Evolutionary conservation across 768 basidiomycete genomes (phyloP).

Genomic region (Brasilioporus rufonigricans): DNA sequence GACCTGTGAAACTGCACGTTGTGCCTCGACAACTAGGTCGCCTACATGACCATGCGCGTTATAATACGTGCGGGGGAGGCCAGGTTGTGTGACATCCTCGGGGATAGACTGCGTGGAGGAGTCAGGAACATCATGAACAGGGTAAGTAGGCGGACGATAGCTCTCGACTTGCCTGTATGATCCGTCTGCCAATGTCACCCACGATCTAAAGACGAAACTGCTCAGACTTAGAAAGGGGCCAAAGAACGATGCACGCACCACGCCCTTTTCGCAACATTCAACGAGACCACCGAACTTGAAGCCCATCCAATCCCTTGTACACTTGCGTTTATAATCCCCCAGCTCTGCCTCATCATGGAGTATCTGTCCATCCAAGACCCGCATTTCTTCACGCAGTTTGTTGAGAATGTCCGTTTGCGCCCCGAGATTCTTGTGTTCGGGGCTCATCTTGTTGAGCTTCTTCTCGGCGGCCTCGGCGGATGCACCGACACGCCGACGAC

Average conservation of each 20-base stretch:
- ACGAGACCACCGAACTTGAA: constrained; percentile 85
- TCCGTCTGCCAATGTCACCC: constrained; percentile 47
- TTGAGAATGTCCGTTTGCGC: constrained; percentile 73
- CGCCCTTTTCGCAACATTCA: constrained; percentile 83
- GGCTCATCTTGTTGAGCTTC: constrained; percentile 86
- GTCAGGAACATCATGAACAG: constrained; percentile 4
- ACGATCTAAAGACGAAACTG: constrained; percentile 36
- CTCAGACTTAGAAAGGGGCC: neutral
- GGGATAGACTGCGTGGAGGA: constrained; percentile 61
- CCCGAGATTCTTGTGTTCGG: constrained; percentile 81
- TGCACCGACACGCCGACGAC: constrained; percentile 59
- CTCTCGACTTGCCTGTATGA: constrained; percentile 37
- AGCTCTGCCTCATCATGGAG: constrained; percentile 76
- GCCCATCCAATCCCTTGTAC: constrained; percentile 67
- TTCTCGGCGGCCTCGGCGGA: constrained; percentile 84
- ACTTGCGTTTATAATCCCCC: constrained; percentile 79
- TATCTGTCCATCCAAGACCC: constrained; percentile 77
- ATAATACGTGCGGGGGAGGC: constrained; percentile 72
- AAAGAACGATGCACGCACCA: constrained; percentile 32
- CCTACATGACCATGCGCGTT: constrained; percentile 62
- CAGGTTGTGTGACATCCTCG: constrained; percentile 77
- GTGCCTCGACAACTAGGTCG: constrained; percentile 60
- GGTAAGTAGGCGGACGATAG: neutral
- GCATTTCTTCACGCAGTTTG: constrained; percentile 72
- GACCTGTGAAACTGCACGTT: constrained; percentile 53